These are phyloP conservation scores for Salvia sclarea DNA, from an alignment of 305 asterid genomes.

Conservation along the genomic window DNA sequence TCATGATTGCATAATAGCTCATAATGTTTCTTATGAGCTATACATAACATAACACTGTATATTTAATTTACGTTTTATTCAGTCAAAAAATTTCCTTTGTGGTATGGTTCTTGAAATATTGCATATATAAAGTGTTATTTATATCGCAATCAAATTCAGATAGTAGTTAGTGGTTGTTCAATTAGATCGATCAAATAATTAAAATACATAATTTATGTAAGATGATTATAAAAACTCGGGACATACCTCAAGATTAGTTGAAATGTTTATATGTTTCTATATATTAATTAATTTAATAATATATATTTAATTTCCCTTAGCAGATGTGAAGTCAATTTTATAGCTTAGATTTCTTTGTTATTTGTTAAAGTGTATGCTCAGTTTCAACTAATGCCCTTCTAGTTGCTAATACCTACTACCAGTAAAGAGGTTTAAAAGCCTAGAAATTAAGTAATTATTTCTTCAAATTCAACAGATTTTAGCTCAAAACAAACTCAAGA, in stretches of 20 bases:
- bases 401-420: constrained; percentile 32
- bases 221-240: not conserved
- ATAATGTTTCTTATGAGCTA: too few species aligned
- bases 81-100: too few species aligned
- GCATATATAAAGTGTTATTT: too few species aligned
- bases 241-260: not conserved
- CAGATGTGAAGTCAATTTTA: constrained; percentile 44
- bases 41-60: too few species aligned
- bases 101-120: too few species aligned
- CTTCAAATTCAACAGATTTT: not conserved
- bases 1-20: too few species aligned
- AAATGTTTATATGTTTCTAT: not conserved
- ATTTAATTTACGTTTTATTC: too few species aligned
- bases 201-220: too few species aligned
- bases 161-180: too few species aligned
- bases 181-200: too few species aligned
- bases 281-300: not conserved
- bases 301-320: not conserved
- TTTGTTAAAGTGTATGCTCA: constrained; percentile 30
- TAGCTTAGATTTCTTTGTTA: constrained; percentile 40
- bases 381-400: constrained; percentile 36
- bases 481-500: not conserved
- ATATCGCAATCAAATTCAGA: too few species aligned
- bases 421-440: not conserved
- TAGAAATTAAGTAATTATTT: not conserved